A percentile compares a stretch with the other conserved stretches of the same genome.
Conservation (phyloP, 305 asterid genomes). For the Nicotiana rustica region DNA sequence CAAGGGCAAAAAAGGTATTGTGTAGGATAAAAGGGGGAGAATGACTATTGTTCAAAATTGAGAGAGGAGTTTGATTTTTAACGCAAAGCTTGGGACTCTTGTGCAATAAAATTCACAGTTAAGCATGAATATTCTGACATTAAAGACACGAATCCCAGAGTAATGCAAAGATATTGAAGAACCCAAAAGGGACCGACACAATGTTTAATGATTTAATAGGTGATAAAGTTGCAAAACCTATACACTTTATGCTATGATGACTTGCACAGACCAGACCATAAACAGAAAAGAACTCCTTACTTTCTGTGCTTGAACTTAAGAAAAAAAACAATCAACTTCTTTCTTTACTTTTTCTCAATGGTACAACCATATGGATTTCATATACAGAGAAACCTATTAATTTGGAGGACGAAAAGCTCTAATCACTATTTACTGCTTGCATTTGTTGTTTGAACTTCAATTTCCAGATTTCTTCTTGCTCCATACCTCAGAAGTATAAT, state of each 20-base stretch:
- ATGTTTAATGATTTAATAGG: slow-evolving; percentile 13
- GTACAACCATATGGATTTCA: background rate
- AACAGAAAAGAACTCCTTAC: slow-evolving; percentile 19
- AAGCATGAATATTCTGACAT: background rate
- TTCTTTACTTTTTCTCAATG: background rate
- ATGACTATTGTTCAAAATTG: too few species aligned
- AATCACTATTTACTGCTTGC: slow-evolving; percentile 23
- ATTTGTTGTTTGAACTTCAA: background rate
- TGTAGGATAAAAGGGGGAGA: too few species aligned
- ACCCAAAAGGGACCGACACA: background rate
- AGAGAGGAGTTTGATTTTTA: too few species aligned
- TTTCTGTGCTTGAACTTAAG: slow-evolving; percentile 7
- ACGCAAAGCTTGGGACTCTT: too few species aligned
- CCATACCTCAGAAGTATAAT: background rate
- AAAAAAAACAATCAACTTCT: background rate
- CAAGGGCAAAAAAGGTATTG: too few species aligned
- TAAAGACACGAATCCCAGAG: background rate
- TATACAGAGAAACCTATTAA: slow-evolving; percentile 21
- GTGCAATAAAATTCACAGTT: too few species aligned
- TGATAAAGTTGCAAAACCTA: background rate
- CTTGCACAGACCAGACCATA: too few species aligned
- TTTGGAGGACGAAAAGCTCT: slow-evolving; percentile 9
- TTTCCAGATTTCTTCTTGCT: slow-evolving; percentile 17
- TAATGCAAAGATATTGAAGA: background rate
- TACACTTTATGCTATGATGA: too few species aligned